phyloP scores from a whole-genome alignment of 1,139 yeast genomes.

The Lodderomyces beijingensis region DNA sequence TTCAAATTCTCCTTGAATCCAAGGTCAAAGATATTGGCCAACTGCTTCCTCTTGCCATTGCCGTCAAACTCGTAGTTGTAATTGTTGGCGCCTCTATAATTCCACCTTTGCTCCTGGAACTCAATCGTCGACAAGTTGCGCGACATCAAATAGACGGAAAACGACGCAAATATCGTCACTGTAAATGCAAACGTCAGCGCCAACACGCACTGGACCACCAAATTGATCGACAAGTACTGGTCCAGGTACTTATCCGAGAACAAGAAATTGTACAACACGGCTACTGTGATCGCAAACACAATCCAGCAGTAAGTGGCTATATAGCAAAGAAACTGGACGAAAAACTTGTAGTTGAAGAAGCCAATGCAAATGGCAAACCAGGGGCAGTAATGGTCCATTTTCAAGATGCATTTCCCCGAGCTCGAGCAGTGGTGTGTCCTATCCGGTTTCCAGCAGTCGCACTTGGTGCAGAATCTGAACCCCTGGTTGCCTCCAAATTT shows the following conservation, averaged over 20 bases:
- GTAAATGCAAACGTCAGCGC: constrained; percentile 64
- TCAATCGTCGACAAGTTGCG: constrained; percentile 81
- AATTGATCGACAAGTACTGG: constrained; percentile 50
- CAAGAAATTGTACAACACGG: constrained; percentile 50
- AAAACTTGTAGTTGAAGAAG: constrained; percentile 70
- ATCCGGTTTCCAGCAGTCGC: constrained; percentile 91
- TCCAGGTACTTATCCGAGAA: constrained; percentile 30
- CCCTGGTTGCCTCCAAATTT: constrained; percentile 12
- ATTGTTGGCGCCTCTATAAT: constrained; percentile 34
- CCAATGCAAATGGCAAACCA: constrained; percentile 95
- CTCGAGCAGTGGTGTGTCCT: constrained; percentile 86
- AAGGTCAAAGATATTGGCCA: constrained; percentile 72
- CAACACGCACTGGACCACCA: constrained; percentile 57
- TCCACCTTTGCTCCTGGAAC: constrained; percentile 51
- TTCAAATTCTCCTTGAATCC: constrained; percentile 62
- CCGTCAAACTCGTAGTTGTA: constrained; percentile 38
- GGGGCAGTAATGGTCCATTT: constrained; percentile 94
- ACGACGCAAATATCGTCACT: constrained; percentile 52
- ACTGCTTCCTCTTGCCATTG: constrained; percentile 22
- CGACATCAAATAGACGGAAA: constrained; percentile 56
- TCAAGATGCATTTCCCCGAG: constrained; percentile 65
- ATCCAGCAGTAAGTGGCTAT: constrained; percentile 45
- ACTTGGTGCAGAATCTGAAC: constrained; percentile 46
- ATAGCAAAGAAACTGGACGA: constrained; percentile 65
- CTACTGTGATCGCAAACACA: constrained; percentile 34